These are phyloP conservation scores for Kwoniella bestiolae DNA, from an alignment of 768 basidiomycete genomes.

Conservation along the genomic window DNA sequence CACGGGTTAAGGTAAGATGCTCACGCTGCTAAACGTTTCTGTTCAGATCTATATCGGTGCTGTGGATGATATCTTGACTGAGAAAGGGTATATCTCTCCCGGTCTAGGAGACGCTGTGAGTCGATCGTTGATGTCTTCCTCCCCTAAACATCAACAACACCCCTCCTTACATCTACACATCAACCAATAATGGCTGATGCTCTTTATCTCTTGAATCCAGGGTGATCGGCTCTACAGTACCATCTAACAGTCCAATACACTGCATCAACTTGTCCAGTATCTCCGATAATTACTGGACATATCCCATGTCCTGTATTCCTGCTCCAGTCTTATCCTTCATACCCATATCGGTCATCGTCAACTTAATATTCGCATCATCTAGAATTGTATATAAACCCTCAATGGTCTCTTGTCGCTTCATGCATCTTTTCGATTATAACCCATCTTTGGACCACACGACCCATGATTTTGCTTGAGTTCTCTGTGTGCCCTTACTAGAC, in stretches of 20 bases:
- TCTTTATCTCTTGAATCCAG: constrained; percentile 57
- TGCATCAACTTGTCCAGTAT: no score
- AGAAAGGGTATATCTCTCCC: constrained; percentile 79
- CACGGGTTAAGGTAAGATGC: neutral
- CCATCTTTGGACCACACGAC: no score
- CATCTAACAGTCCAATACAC: neutral
- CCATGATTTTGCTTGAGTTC: no score
- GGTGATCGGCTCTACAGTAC: constrained; percentile 87
- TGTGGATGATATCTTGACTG: constrained; percentile 73
- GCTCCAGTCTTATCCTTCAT: no score
- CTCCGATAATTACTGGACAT: no score
- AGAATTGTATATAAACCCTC: no score
- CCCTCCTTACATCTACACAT: neutral
- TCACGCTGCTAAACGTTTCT: neutral
- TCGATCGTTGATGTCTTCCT: constrained; percentile 23
- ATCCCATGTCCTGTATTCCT: no score
- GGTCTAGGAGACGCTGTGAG: constrained; percentile 88
- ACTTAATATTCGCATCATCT: no score
- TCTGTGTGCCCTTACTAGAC: no score
- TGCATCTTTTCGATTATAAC: no score
- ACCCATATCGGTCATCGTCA: no score
- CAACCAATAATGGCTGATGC: neutral
- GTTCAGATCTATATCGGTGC: constrained; percentile 89
- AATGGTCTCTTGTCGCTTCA: no score
- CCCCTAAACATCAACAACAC: neutral